Base-by-base conservation (phyloP, 257 asterid species). In the Nemophila menziesii region DNA sequence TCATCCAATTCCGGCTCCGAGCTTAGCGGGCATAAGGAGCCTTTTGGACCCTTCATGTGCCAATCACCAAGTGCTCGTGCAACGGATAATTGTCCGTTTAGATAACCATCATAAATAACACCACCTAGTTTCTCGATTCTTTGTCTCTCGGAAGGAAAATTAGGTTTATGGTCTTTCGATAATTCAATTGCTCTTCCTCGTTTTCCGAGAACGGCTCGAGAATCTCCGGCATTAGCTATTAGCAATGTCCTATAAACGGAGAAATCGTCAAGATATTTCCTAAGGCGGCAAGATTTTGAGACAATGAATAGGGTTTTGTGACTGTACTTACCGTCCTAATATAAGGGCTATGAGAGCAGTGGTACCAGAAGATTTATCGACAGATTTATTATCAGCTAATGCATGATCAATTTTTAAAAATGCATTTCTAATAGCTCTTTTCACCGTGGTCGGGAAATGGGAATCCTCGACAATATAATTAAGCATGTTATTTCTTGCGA, bases 41-140 rank as follows among this genome's bases (percentile, higher is more conserved):
- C 94, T 63, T 86, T 82, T 15, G 79, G 56, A 17, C 96, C 94
- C 67, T 86, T 86, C 80, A 86, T 70, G 49, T 82, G 96, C 94
- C 94, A 74, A 68, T 82, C 96, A 0, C 94, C 94, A 1, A 82
- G 75, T 4, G 94, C 93, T 1, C 96, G 79, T 15, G 92, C 92
- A 4, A 86, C 96, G 1, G 94, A 81, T 24, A 82, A 78, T 33
- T 86, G 96, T 16, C 96, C 96, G 5, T 82, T 86, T 27, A 86
- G 86, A 54, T 86, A 86, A 13, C 96, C 93, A 6, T 86, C 96
- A 14, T 76, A 86, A 45, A 86, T 79, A 0, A 66, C 71, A 4
- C 96, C 93, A 0, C 93, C 93, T 39, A 86, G 49, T 56, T 74
- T 79, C 47, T 82, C 96, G 10, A 86, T 82, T 63, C 94, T 57